Conservation (phyloP, 2,329 filamentous ascomycete genomes). For the Alternaria sp. region DNA sequence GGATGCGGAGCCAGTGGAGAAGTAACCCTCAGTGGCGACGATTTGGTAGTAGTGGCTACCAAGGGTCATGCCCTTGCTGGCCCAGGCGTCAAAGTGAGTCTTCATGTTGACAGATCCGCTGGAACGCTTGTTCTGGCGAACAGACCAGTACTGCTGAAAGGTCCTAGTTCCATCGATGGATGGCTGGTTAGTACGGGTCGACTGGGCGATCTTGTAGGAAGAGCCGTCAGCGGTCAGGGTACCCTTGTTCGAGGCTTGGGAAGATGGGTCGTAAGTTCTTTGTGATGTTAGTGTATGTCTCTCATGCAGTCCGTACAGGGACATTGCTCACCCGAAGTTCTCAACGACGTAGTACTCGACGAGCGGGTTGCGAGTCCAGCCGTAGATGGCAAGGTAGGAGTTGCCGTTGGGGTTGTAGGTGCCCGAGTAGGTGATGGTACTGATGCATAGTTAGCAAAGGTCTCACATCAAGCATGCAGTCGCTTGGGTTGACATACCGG, state of each 20-base stretch:
- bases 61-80: conserved; percentile 38
- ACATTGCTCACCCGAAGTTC: conserved; percentile 53
- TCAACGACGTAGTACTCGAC: conserved; percentile 62
- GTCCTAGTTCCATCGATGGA: conserved; percentile 58
- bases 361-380: conserved; percentile 62
- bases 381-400: conserved; percentile 63
- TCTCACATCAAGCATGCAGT: neutral
- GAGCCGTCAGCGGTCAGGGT: conserved; percentile 39
- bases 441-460: conserved; percentile 3
- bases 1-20: conserved; percentile 55
- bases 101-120: conserved; percentile 41
- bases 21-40: conserved; percentile 52
- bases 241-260: conserved; percentile 49
- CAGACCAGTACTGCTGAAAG: conserved; percentile 61
- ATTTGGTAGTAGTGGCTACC: conserved; percentile 51
- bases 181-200: conserved; percentile 51
- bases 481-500: conserved; percentile 49
- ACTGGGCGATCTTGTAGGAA: conserved; percentile 40
- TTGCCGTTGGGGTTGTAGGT: conserved; percentile 43
- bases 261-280: conserved; percentile 55
- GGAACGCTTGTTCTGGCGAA: conserved; percentile 41
- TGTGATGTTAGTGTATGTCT: neutral
- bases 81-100: conserved; percentile 47
- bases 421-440: conserved; percentile 45
- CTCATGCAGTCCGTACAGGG: neutral